Base-by-base conservation (phyloP, 202 grass and related monocot genomes). In the Panicum hallii region DNA sequence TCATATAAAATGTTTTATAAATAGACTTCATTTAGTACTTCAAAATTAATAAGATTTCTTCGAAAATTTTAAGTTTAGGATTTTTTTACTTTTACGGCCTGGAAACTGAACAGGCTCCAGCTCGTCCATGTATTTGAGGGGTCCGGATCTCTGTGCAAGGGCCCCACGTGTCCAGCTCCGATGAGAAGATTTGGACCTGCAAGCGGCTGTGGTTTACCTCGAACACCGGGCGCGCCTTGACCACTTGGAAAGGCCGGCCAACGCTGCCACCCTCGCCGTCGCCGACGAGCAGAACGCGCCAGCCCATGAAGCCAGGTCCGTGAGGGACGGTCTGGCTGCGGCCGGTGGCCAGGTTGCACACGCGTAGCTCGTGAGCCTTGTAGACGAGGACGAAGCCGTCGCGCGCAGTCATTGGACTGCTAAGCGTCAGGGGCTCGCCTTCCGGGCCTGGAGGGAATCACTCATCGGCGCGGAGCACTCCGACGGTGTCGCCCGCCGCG, bases 201-300 rank as follows among this genome's bases (percentile, higher is more conserved):
- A 81, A 32, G 2, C 0, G 10, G 7, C 4, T 1, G n/a, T 19
- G 5, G 0, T 26, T 11, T 4, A 1, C 6, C 15, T 3, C 0
- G 4, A 54, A 5, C 5, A 55, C 48, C 0, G 57, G 49, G 3
- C 9, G 17, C 63, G 20, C 49, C 49, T 19, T 69, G 64, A 69
- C 4, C 36, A 81, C 64, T 1, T 69, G 32, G 63, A 57, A 81
- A 16, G 12, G 38, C 64, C 64, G 34, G 20, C 57, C 74, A 15
- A 61, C 1, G 20, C 9, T 7, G 42, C 11, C 43, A 7, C 36
- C 36, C 2, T 0, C 19, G 6, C 5, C 9, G 1, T 10, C 62
- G 49, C 47, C 46, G 34, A 53, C 78, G 0, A 68, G 78, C 46
- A 80, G 14, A 2, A n/a, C n/a, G n/a, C n/a, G n/a, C n/a, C n/a